Evolutionary conservation across 2,329 filamentous ascomycete species (phyloP).

Genomic region (Venturia effusa): DNA sequence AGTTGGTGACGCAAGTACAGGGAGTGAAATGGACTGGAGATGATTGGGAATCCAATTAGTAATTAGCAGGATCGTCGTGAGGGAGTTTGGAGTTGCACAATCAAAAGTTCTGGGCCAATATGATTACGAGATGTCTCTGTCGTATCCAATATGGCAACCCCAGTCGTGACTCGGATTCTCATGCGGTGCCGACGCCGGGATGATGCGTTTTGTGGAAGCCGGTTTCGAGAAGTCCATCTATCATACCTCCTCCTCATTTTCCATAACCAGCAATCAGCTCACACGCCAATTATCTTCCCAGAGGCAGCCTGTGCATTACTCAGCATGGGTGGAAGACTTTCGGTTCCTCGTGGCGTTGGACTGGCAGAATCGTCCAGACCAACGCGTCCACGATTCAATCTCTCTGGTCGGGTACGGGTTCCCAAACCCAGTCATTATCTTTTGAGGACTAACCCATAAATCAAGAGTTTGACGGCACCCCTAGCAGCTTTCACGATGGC

Average conservation of each 20-base stretch:
- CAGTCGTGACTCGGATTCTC: neutral
- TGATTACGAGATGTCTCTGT: neutral
- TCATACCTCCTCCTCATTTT: neutral
- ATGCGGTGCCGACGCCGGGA: neutral
- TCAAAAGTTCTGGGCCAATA: neutral
- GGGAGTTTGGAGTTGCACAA: neutral
- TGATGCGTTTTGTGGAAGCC: neutral
- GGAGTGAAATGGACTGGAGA: neutral
- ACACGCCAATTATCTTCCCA: neutral
- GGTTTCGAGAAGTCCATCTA: neutral
- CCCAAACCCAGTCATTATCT: constrained; percentile 9
- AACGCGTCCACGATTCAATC: constrained; percentile 1
- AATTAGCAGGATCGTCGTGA: neutral
- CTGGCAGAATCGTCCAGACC: constrained; percentile 10
- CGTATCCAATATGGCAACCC: neutral
- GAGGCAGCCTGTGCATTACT: neutral
- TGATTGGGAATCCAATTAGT: neutral
- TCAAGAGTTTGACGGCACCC: constrained; percentile 45
- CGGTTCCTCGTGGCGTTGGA: constrained; percentile 5
- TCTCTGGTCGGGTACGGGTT: constrained; percentile 9
- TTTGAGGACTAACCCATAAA: neutral
- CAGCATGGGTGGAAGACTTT: constrained; percentile 10
- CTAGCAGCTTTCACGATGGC: constrained; percentile 55
- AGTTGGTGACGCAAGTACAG: neutral
- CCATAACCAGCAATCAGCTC: neutral